Percentiles rank a stretch among this genome's conserved stretches.
Evolutionary conservation across 768 basidiomycete genomes (phyloP).

Genomic region (Boletus rubroflammeus): DNA sequence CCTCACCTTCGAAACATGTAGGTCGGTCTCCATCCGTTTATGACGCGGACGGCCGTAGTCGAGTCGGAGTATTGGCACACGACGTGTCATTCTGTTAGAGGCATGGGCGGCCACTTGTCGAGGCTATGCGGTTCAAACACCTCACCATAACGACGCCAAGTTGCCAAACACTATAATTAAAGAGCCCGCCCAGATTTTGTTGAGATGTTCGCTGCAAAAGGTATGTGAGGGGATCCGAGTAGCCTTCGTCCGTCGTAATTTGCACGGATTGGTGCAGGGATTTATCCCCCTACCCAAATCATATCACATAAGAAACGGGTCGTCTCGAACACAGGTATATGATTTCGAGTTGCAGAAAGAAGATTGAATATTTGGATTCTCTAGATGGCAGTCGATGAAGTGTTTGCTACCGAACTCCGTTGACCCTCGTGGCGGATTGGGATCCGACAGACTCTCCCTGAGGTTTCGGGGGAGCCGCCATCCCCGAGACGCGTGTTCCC

Average conservation of each 20-base stretch:
- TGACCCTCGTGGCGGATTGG: constrained; percentile 8
- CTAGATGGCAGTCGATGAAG: constrained; percentile 44
- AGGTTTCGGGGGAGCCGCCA: neutral
- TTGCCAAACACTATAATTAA: constrained; percentile 55
- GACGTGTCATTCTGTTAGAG: constrained; percentile 59
- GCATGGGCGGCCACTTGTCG: constrained; percentile 34
- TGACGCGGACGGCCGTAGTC: constrained; percentile 61
- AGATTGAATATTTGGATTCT: constrained; percentile 53
- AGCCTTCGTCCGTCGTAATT: neutral
- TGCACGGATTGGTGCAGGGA: constrained; percentile 2
- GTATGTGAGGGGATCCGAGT: constrained; percentile 31
- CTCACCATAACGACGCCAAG: constrained; percentile 43
- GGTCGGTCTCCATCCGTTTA: constrained; percentile 67
- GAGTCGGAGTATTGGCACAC: constrained; percentile 50
- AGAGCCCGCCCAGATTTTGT: constrained; percentile 53
- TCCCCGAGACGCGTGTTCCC: constrained; percentile 4
- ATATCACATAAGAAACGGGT: constrained; percentile 49
- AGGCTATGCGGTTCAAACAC: constrained; percentile 61
- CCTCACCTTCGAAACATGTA: constrained; percentile 18
- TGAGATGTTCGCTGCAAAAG: constrained; percentile 64
- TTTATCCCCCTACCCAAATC: constrained; percentile 69
- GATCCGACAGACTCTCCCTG: constrained; percentile 10
- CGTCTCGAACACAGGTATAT: constrained; percentile 56
- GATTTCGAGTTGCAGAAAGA: constrained; percentile 53
- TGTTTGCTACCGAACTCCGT: neutral